These are phyloP conservation scores for Echinosophora koreensis DNA, from an alignment of 306 rosid species.

Conservation along the genomic window DNA sequence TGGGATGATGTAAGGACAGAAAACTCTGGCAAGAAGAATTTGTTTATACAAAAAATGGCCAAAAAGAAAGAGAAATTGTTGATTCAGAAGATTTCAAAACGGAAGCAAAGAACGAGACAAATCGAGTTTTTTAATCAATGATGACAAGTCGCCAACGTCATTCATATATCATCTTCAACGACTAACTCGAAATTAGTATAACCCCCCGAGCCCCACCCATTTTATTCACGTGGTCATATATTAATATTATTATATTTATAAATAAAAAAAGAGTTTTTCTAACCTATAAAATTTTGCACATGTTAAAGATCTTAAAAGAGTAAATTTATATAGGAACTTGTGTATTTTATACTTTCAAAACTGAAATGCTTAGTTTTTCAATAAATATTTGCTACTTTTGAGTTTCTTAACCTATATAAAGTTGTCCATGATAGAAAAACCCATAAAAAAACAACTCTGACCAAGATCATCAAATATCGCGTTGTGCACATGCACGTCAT, in stretches of 20 bases:
- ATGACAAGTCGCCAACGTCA: background rate
- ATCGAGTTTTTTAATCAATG: background rate
- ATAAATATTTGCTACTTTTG: too few species aligned
- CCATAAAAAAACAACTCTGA: too few species aligned
- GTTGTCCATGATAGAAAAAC: too few species aligned
- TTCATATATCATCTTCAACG: conserved; percentile 1
- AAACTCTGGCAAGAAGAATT: background rate
- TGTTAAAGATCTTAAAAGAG: too few species aligned
- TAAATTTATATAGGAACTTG: too few species aligned
- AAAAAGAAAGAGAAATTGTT: background rate
- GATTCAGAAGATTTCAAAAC: background rate
- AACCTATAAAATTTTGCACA: too few species aligned
- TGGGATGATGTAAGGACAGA: background rate
- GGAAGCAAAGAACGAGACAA: background rate
- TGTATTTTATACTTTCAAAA: too few species aligned
- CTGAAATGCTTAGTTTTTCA: too few species aligned
- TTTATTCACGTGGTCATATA: background rate
- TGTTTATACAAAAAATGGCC: background rate
- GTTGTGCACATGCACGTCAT: background rate
- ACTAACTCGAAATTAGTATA: background rate
- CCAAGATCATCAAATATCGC: background rate
- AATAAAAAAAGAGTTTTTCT: too few species aligned
- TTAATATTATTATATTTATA: too few species aligned
- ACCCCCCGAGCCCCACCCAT: background rate
- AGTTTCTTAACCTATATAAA: too few species aligned